A percentile compares a stretch with the other conserved stretches of the same genome.
phyloP scores from a whole-genome alignment of 2,329 filamentous ascomycete genomes.

The Fusarium sp. region DNA sequence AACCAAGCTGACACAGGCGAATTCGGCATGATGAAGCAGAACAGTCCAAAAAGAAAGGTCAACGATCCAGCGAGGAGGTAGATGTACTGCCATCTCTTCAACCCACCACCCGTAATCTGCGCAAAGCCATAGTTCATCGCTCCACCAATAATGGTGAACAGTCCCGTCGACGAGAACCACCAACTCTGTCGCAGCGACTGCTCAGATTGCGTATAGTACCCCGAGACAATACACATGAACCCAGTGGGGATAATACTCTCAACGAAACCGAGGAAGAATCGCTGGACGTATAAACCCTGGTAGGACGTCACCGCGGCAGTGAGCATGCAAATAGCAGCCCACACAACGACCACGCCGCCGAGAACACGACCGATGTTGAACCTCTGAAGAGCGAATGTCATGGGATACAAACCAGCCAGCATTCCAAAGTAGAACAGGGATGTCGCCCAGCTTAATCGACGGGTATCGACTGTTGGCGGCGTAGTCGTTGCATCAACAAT shows the following conservation, averaged over 20 bases:
- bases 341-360: constrained; percentile 70
- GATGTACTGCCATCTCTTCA: constrained; percentile 76
- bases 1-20: constrained; percentile 77
- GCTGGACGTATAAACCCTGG: constrained; percentile 72
- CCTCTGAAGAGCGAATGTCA: constrained; percentile 76
- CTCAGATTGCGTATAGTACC: constrained; percentile 73
- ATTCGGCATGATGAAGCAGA: constrained; percentile 73
- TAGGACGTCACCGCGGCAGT: constrained; percentile 74
- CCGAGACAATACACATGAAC: constrained; percentile 72
- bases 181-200: constrained; percentile 72
- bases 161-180: constrained; percentile 72
- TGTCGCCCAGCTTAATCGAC: constrained; percentile 78
- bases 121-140: constrained; percentile 75
- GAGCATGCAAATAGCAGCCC: constrained; percentile 74
- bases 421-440: constrained; percentile 85
- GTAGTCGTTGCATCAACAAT: constrained; percentile 55
- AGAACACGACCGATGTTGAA: constrained; percentile 74
- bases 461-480: constrained; percentile 71
- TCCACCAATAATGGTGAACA: constrained; percentile 71
- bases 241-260: constrained; percentile 73
- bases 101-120: constrained; percentile 64
- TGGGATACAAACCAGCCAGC: constrained; percentile 78
- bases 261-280: constrained; percentile 72
- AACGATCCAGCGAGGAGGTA: constrained; percentile 72
- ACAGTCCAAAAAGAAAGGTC: constrained; percentile 71